Evolutionary conservation across 805 yeast species (phyloP).

Genomic region (Jamesozyma spencerorum): DNA sequence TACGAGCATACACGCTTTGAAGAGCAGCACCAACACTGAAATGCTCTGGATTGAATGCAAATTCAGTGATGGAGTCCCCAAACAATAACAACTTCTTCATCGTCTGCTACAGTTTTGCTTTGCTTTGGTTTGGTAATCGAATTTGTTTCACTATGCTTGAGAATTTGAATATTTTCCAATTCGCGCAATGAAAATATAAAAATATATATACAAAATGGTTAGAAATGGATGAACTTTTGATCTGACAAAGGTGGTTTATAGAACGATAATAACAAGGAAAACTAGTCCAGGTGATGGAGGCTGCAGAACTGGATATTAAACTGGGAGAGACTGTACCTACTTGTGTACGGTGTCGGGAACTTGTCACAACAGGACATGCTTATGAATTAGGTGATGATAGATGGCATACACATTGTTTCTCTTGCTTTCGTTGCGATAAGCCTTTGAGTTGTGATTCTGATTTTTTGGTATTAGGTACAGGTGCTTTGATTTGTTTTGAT

Average conservation of each 20-base stretch:
- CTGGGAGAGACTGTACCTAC: slow-evolving; percentile 14
- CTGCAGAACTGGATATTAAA: neutral
- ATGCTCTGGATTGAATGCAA: slow-evolving; percentile 34
- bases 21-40: slow-evolving; percentile 47
- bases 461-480: slow-evolving; percentile 86
- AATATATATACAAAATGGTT: too few species aligned
- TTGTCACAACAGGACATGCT: slow-evolving; percentile 84
- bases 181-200: too few species aligned
- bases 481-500: slow-evolving; percentile 79
- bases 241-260: too few species aligned
- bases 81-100: slow-evolving; percentile 33
- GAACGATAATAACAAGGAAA: too few species aligned
- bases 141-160: too few species aligned
- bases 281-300: too few species aligned
- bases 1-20: slow-evolving; percentile 44
- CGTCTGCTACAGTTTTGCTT: too few species aligned
- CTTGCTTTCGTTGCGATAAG: slow-evolving; percentile 74
- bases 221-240: too few species aligned
- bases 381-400: slow-evolving; percentile 89
- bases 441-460: slow-evolving; percentile 80
- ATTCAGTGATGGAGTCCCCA: slow-evolving; percentile 31
- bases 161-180: too few species aligned
- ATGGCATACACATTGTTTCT: slow-evolving; percentile 92
- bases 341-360: slow-evolving; percentile 38
- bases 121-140: too few species aligned